Conservation (phyloP, 805 yeast species). For the Candida multigemmis region DNA sequence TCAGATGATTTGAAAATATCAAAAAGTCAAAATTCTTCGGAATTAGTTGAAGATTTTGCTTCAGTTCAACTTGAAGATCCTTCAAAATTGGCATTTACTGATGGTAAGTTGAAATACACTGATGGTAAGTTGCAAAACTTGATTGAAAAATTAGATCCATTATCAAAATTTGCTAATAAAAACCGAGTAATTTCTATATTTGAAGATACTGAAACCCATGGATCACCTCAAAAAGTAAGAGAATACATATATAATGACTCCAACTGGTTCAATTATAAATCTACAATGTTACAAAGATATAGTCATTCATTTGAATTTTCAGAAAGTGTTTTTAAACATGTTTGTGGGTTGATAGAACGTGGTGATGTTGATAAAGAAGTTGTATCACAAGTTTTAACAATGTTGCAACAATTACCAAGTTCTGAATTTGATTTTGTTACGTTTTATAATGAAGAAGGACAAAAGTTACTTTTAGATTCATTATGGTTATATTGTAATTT, state of each 20-base stretch:
- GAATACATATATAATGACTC: slow-evolving; percentile 22
- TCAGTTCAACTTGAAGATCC: slow-evolving; percentile 17
- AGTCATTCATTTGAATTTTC: too few relatives aligned
- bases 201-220: slow-evolving; percentile 22
- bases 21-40: slow-evolving; percentile 8
- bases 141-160: slow-evolving; percentile 34
- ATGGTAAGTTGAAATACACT: too few relatives aligned
- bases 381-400: slow-evolving; percentile 2
- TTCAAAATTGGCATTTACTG: slow-evolving; percentile 1
- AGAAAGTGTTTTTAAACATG: too few relatives aligned
- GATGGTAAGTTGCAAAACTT: slow-evolving; percentile 19
- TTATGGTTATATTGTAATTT: slow-evolving; percentile 8
- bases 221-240: slow-evolving; percentile 25
- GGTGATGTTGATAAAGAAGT: too few relatives aligned
- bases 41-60: slow-evolving; percentile 18
- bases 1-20: background rate
- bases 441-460: slow-evolving; percentile 9
- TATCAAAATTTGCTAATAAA: slow-evolving; percentile 21
- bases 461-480: slow-evolving; percentile 6
- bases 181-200: slow-evolving; percentile 29
- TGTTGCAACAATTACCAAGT: slow-evolving; percentile 10
- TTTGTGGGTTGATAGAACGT: too few relatives aligned
- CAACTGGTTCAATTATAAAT: slow-evolving; percentile 32
- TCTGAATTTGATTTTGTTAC: slow-evolving; percentile 8
- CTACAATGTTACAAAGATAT: slow-evolving; percentile 16